A percentile compares a stretch with the other conserved stretches of the same genome.
Conservation (phyloP, 2,329 filamentous ascomycete species). For the Pseudogymnoascus sp. region DNA sequence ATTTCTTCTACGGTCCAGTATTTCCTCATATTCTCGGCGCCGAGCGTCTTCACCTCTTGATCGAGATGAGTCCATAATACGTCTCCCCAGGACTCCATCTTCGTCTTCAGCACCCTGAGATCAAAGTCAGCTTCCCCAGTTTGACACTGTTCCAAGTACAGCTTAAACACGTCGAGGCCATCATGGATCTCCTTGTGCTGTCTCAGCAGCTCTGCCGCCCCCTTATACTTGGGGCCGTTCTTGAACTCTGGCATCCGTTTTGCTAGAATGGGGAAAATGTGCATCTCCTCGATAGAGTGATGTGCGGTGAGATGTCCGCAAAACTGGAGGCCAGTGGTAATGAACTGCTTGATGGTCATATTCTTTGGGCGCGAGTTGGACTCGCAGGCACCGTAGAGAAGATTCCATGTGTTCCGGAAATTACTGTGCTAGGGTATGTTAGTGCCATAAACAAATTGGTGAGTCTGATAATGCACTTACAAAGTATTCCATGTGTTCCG, state of each 20-base stretch:
- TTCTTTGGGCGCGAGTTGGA: conserved; percentile 49
- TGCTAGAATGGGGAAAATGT: conserved; percentile 73
- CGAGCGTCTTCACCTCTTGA: conserved; percentile 70
- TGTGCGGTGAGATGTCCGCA: conserved; percentile 63
- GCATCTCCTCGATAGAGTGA: conserved; percentile 74
- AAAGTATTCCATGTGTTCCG: conserved; percentile 56
- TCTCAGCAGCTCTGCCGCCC: conserved; percentile 55
- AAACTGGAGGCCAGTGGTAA: conserved; percentile 62
- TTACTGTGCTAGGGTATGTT: conserved; percentile 53
- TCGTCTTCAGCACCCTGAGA: conserved; percentile 51
- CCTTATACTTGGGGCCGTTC: conserved; percentile 52
- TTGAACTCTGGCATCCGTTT: conserved; percentile 72
- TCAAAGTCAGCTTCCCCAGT: conserved; percentile 54
- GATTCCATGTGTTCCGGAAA: conserved; percentile 68
- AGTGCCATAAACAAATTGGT: background rate
- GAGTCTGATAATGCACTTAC: conserved; percentile 32
- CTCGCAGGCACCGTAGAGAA: conserved; percentile 59
- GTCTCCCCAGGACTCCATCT: conserved; percentile 70
- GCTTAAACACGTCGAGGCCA: conserved; percentile 60
- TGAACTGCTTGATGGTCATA: conserved; percentile 62
- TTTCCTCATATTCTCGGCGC: conserved; percentile 79
- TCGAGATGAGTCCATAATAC: conserved; percentile 80
- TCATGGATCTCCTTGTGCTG: conserved; percentile 76
- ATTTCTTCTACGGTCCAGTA: conserved; percentile 78
- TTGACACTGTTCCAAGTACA: conserved; percentile 56